phyloP scores from a whole-genome alignment of 371 early-diverging fungal species.

The Mucor circinelloides region DNA sequence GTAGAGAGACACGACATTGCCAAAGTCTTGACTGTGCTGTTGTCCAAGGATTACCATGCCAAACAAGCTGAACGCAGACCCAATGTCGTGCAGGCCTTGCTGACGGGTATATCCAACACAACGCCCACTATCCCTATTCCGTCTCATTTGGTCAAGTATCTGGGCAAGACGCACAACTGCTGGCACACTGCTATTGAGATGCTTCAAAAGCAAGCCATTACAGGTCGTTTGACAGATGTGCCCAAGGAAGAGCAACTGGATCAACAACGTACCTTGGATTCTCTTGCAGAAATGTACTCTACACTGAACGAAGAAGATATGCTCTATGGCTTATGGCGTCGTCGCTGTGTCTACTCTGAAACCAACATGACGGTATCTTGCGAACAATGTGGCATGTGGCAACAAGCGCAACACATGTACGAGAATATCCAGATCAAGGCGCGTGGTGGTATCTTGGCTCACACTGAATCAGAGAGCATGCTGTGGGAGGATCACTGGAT shows the following conservation, averaged over 20 bases:
- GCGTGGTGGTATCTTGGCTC: conserved; percentile 83
- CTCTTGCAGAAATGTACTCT: conserved; percentile 82
- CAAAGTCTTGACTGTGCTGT: conserved; percentile 77
- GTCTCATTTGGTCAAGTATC: conserved; percentile 90
- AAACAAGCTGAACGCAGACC: conserved; percentile 81
- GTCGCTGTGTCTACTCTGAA: conserved; percentile 90
- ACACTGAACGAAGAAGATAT: conserved; percentile 86
- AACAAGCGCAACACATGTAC: conserved; percentile 89
- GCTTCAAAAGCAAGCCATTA: conserved; percentile 58
- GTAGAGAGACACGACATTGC: conserved; percentile 85
- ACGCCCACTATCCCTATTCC: conserved; percentile 78
- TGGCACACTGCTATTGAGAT: conserved; percentile 89
- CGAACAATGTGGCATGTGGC: conserved; percentile 95
- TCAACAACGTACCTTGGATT: conserved; percentile 89
- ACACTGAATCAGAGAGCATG: conserved; percentile 96
- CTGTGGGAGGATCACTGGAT: conserved; percentile 99
- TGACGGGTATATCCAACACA: conserved; percentile 85
- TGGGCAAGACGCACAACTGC: conserved; percentile 88
- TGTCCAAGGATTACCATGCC: conserved; percentile 91
- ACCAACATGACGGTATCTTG: conserved; percentile 96
- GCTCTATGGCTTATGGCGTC: conserved; percentile 92
- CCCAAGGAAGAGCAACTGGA: conserved; percentile 86
- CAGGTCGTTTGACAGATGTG: conserved; percentile 50
- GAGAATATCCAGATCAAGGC: conserved; percentile 96
- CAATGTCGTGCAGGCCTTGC: conserved; percentile 91